Conservation (phyloP, 352 stramenopile species). For the Pythium biforme region DNA sequence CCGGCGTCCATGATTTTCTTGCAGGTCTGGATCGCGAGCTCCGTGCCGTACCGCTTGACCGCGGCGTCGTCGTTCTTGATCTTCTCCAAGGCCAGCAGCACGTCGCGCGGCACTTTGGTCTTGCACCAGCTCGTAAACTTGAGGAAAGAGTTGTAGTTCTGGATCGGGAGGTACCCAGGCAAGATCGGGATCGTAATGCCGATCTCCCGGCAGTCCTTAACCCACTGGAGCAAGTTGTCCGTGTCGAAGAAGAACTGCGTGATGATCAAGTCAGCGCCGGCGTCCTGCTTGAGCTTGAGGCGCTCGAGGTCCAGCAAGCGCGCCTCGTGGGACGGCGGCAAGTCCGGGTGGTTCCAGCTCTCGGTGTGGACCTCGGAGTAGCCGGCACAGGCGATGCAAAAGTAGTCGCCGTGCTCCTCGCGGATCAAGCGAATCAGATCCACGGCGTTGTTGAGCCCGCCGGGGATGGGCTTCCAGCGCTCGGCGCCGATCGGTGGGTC, state of each 20-base stretch:
- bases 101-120: constrained; percentile 92
- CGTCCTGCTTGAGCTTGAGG: constrained; percentile 97
- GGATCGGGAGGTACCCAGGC: constrained; percentile 89
- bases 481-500: constrained; percentile 94
- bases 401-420: constrained; percentile 95
- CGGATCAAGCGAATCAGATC: constrained; percentile 97
- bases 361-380: constrained; percentile 95
- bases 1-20: constrained; percentile 79
- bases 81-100: constrained; percentile 62
- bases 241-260: constrained; percentile 99
- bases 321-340: constrained; percentile 77
- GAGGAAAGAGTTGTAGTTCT: constrained; percentile 95
- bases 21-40: constrained; percentile 94
- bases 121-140: constrained; percentile 99
- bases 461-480: constrained; percentile 78
- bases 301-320: constrained; percentile 92
- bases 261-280: constrained; percentile 98
- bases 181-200: constrained; percentile 96
- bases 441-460: constrained; percentile 92
- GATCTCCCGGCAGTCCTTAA: constrained; percentile 88
- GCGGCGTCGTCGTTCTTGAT: constrained; percentile 95
- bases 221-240: constrained; percentile 95
- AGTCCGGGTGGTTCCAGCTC: constrained; percentile 81
- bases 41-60: constrained; percentile 93
- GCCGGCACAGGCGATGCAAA: constrained; percentile 96